Evolutionary conservation across 225 moss, liverwort and hornwort species (phyloP).

Genomic region (Physcomitrellopsis africana): DNA sequence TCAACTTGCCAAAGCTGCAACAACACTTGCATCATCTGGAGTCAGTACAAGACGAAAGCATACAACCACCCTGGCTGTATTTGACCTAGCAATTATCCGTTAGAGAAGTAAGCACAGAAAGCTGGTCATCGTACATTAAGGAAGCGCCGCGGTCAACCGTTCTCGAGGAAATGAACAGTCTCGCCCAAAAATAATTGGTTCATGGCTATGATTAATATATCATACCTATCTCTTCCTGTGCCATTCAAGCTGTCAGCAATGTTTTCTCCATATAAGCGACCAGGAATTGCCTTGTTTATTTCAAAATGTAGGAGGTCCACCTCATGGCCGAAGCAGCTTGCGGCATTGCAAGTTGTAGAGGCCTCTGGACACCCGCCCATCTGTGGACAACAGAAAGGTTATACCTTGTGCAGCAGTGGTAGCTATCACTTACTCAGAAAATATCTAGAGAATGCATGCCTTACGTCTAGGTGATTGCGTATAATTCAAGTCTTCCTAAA

Average conservation of each 20-base stretch:
- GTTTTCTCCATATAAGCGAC: slow-evolving; percentile 90
- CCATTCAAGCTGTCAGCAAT: slow-evolving; percentile 82
- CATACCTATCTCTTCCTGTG: slow-evolving; percentile 86
- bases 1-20: slow-evolving; percentile 80
- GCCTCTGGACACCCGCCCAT: slow-evolving; percentile 86
- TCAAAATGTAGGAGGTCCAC: slow-evolving; percentile 90
- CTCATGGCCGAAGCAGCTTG: slow-evolving; percentile 78
- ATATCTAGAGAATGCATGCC: slow-evolving; percentile 14
- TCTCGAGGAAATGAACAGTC: background rate
- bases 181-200: slow-evolving; percentile 2
- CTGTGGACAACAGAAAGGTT: slow-evolving; percentile 44
- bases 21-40: background rate
- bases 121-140: background rate
- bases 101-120: slow-evolving; percentile 16
- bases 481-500: slow-evolving; percentile 9
- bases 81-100: background rate
- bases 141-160: slow-evolving; percentile 10
- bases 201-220: background rate
- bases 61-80: too few relatives aligned
- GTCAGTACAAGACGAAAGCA: too few relatives aligned
- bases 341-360: slow-evolving; percentile 60
- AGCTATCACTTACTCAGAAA: slow-evolving; percentile 11
- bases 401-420: slow-evolving; percentile 12
- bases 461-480: background rate
- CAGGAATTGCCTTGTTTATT: slow-evolving; percentile 82